Percentiles rank a stretch among this genome's conserved stretches.
These are phyloP conservation scores for Acorus calamus DNA, from an alignment of 106 monocot genomes.

Conservation along the genomic window DNA sequence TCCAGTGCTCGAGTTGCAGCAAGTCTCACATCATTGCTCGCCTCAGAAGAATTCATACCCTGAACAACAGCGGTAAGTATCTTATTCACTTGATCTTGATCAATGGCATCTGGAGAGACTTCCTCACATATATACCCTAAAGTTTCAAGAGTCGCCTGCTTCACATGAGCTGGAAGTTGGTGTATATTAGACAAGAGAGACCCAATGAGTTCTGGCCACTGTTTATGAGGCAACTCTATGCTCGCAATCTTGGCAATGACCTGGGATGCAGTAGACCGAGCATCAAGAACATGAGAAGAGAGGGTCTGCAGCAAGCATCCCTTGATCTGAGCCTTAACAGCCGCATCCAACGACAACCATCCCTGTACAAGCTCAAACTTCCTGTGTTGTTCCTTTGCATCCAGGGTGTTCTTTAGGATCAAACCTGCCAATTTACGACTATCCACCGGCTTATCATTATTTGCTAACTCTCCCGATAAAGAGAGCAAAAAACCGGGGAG, in stretches of 20 bases:
- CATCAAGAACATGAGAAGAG: conserved; percentile 66
- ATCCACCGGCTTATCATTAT: conserved; percentile 80
- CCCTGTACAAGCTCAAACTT: conserved; percentile 62
- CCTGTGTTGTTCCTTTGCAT: conserved; percentile 78
- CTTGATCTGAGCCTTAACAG: conserved; percentile 73
- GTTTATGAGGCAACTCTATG: conserved; percentile 80
- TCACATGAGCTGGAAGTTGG: conserved; percentile 66
- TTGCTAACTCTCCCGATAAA: conserved; percentile 69
- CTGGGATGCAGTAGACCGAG: conserved; percentile 81
- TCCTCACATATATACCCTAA: conserved; percentile 91
- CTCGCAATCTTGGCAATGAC: conserved; percentile 96
- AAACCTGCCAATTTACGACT: conserved; percentile 74
- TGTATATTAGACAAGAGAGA: conserved; percentile 57
- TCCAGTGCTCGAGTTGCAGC: conserved; percentile 77
- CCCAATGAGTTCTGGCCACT: conserved; percentile 86
- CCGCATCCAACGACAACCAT: conserved; percentile 66
- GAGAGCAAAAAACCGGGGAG: conserved; percentile 4
- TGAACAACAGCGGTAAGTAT: conserved; percentile 96
- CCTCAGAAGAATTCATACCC: conserved; percentile 83
- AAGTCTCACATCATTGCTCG: conserved; percentile 59
- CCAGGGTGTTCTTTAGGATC: conserved; percentile 79
- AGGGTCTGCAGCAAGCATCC: conserved; percentile 64
- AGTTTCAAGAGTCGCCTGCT: conserved; percentile 82
- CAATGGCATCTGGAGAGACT: conserved; percentile 72
- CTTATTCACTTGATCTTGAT: conserved; percentile 84